Percentiles rank a stretch among this genome's conserved stretches.
Conservation (phyloP, 306 rosid species). For the Vigna hirtella region DNA sequence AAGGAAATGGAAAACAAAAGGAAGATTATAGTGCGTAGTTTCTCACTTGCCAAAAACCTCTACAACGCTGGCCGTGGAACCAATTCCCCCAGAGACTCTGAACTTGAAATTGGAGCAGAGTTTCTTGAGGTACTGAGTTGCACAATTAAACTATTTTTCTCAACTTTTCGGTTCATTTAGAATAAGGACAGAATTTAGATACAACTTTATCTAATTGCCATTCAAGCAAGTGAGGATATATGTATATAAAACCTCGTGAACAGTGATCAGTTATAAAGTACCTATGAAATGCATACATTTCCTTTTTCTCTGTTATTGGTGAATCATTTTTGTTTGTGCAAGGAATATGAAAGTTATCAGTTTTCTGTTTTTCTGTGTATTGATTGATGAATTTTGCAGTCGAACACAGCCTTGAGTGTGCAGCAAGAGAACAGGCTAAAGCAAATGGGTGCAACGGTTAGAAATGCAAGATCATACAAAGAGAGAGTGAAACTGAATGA, state of each 20-base stretch:
- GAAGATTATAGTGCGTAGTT: constrained; percentile 66
- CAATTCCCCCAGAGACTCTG: constrained; percentile 61
- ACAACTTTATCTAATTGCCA: too few species aligned
- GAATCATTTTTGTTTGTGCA: neutral
- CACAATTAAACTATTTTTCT: neutral
- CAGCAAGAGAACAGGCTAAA: constrained; percentile 87
- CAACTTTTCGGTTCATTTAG: neutral
- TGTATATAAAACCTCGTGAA: too few species aligned
- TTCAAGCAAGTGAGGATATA: too few species aligned
- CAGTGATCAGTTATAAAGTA: too few species aligned
- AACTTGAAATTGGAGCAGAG: constrained; percentile 81
- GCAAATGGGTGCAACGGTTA: constrained; percentile 98
- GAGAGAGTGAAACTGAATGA: constrained; percentile 70
- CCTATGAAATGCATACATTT: too few species aligned
- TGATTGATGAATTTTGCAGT: constrained; percentile 53
- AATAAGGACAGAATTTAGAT: neutral
- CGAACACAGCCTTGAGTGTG: constrained; percentile 79
- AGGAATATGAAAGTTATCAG: neutral
- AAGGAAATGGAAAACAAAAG: constrained; percentile 78
- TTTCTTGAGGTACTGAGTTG: constrained; percentile 72
- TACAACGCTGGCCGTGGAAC: constrained; percentile 56
- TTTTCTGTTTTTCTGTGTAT: neutral
- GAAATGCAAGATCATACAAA: constrained; percentile 77
- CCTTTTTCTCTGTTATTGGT: neutral
- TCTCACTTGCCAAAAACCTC: constrained; percentile 77